phyloP scores from a whole-genome alignment of 495 filamentous ascomycete species.

The Ramalina intermedia region DNA sequence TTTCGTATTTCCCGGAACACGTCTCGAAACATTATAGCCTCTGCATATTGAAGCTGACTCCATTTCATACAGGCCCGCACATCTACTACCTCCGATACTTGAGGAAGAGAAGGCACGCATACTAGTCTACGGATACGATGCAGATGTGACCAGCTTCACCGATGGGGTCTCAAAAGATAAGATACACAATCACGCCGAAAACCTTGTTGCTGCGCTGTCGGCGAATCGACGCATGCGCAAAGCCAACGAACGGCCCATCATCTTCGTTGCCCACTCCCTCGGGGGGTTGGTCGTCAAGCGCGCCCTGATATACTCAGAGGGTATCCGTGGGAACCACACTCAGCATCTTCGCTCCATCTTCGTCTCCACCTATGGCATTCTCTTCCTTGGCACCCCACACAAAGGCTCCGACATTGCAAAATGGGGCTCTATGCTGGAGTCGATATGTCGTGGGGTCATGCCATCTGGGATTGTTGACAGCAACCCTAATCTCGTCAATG shows the following conservation, averaged over 20 bases:
- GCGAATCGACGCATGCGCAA: slow-evolving; percentile 45
- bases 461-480: slow-evolving; percentile 58
- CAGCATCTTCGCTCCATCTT: slow-evolving; percentile 65
- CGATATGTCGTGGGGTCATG: slow-evolving; percentile 54
- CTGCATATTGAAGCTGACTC: too few species aligned
- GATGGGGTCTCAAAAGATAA: slow-evolving; percentile 53
- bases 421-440: slow-evolving; percentile 62
- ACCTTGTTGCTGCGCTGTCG: slow-evolving; percentile 46
- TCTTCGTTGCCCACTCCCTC: slow-evolving; percentile 75
- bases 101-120: slow-evolving; percentile 50
- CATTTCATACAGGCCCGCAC: slow-evolving; percentile 51
- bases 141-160: slow-evolving; percentile 53
- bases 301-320: slow-evolving; percentile 50
- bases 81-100: slow-evolving; percentile 54
- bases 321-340: slow-evolving; percentile 47
- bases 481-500: slow-evolving; percentile 52
- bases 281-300: slow-evolving; percentile 73
- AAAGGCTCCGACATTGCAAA: slow-evolving; percentile 61
- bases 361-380: slow-evolving; percentile 69
- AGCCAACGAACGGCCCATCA: slow-evolving; percentile 50
- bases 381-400: slow-evolving; percentile 84
- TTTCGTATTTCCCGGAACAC: too few species aligned
- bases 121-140: slow-evolving; percentile 75
- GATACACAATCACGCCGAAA: slow-evolving; percentile 73
- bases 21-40: too few species aligned